Evolutionary conservation across 2,329 filamentous ascomycete species (phyloP).

Genomic region (Fusarium torulosum): DNA sequence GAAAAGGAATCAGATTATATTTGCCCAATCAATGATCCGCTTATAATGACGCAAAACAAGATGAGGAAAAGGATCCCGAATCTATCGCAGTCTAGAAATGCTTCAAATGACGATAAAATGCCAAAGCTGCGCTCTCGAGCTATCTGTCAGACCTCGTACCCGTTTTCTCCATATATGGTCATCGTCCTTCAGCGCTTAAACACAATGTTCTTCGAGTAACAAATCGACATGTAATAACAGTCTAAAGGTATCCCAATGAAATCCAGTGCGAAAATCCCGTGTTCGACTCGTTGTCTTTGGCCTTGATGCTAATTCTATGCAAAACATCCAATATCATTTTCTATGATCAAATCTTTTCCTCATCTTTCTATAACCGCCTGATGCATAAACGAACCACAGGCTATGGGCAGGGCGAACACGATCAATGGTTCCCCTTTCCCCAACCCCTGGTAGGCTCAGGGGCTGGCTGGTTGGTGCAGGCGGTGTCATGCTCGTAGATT

Average conservation of each 20-base stretch:
- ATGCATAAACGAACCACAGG: conserved; percentile 23
- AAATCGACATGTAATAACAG: conserved; percentile 45
- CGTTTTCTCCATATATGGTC: conserved; percentile 22
- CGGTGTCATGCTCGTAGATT: conserved; percentile 42
- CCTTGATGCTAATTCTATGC: conserved; percentile 45
- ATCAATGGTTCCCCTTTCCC: conserved; percentile 31
- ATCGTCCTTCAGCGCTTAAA: conserved; percentile 22
- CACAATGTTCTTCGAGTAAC: conserved; percentile 32
- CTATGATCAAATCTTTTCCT: conserved; percentile 40
- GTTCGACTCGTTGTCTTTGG: conserved; percentile 28
- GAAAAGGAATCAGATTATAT: not conserved
- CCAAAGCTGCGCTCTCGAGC: conserved; percentile 20
- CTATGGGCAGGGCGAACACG: conserved; percentile 10
- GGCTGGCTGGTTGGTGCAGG: conserved; percentile 35
- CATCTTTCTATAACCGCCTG: conserved; percentile 15
- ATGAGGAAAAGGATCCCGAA: conserved; percentile 2
- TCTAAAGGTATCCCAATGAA: conserved; percentile 51
- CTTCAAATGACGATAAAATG: conserved; percentile 27
- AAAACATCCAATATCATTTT: conserved; percentile 44
- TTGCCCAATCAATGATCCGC: not conserved
- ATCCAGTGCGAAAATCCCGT: conserved; percentile 34
- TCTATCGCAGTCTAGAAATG: conserved; percentile 35
- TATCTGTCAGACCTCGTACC: conserved; percentile 19
- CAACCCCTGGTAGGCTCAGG: conserved; percentile 28
- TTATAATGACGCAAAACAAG: not conserved